Evolutionary conservation across 2,329 filamentous ascomycete genomes (phyloP).

Genomic region (Talaromyces sp.): DNA sequence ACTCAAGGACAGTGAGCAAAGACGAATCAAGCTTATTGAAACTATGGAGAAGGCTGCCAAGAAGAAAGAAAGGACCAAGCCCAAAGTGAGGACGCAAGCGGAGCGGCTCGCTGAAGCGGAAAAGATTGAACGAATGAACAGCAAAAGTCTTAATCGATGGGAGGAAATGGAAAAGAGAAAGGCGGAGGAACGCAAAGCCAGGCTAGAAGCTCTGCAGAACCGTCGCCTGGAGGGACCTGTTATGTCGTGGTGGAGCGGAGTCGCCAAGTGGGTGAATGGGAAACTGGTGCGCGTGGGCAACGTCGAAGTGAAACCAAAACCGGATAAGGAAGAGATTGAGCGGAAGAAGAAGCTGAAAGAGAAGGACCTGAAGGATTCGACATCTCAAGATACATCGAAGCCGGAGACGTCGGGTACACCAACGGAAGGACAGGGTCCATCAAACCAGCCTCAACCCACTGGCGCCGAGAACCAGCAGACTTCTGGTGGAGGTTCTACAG

Average conservation of each 20-base stretch:
- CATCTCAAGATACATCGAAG: constrained; percentile 9
- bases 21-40: constrained; percentile 43
- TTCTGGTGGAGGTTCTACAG: constrained; percentile 7
- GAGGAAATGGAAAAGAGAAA: constrained; percentile 87
- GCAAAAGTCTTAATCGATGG: constrained; percentile 88
- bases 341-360: constrained; percentile 29
- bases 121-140: constrained; percentile 76
- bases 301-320: constrained; percentile 42
- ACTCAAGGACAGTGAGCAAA: constrained; percentile 45
- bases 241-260: constrained; percentile 89
- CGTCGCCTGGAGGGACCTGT: constrained; percentile 83
- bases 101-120: constrained; percentile 79
- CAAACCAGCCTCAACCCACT: neutral
- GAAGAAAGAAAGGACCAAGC: constrained; percentile 66
- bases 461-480: constrained; percentile 16
- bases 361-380: constrained; percentile 19
- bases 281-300: constrained; percentile 67
- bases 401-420: constrained; percentile 11
- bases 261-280: constrained; percentile 73
- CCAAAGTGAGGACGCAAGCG: constrained; percentile 78
- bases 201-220: constrained; percentile 81
- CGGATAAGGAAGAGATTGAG: constrained; percentile 46
- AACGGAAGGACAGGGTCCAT: neutral
- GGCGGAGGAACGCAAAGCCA: constrained; percentile 75
- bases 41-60: constrained; percentile 59